Conservation (phyloP, 2,329 filamentous ascomycete genomes). For the Polychaeton citri region DNA sequence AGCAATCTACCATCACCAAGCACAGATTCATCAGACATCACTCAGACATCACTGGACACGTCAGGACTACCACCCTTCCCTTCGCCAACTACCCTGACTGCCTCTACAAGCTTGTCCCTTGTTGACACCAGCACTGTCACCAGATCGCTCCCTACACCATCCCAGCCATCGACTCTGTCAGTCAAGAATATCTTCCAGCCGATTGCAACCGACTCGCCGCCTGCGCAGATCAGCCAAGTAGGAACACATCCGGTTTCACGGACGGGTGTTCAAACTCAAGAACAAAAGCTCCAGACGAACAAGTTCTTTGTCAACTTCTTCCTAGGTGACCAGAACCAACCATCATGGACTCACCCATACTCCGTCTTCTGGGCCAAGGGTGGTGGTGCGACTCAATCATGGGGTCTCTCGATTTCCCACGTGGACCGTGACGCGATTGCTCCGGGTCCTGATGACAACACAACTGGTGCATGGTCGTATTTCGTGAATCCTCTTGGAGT, state of each 20-base stretch:
- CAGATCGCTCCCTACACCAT: background rate
- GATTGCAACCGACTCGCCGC: slow-evolving; percentile 27
- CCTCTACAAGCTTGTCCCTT: slow-evolving; percentile 15
- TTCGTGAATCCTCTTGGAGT: slow-evolving; percentile 74
- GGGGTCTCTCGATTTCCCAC: slow-evolving; percentile 67
- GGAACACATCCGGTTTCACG: slow-evolving; percentile 28
- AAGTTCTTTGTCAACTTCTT: slow-evolving; percentile 63
- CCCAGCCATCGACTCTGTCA: slow-evolving; percentile 2
- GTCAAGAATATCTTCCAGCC: slow-evolving; percentile 27
- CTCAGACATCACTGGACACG: slow-evolving; percentile 12
- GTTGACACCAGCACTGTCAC: slow-evolving; percentile 12
- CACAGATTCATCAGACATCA: background rate
- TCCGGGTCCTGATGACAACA: slow-evolving; percentile 18
- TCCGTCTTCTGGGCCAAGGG: slow-evolving; percentile 31
- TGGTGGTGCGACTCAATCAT: slow-evolving; percentile 48
- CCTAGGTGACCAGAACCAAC: slow-evolving; percentile 54
- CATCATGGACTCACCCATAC: slow-evolving; percentile 58
- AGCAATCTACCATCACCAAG: background rate
- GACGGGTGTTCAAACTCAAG: slow-evolving; percentile 25
- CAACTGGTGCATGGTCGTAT: slow-evolving; percentile 44
- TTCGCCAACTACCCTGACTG: slow-evolving; percentile 5
- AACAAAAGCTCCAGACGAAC: slow-evolving; percentile 51
- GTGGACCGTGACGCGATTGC: slow-evolving; percentile 52
- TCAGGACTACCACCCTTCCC: slow-evolving; percentile 17
- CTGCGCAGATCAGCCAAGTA: slow-evolving; percentile 25